Conservation (phyloP, 345 rosid species). For the Lagerstroemia speciosa region DNA sequence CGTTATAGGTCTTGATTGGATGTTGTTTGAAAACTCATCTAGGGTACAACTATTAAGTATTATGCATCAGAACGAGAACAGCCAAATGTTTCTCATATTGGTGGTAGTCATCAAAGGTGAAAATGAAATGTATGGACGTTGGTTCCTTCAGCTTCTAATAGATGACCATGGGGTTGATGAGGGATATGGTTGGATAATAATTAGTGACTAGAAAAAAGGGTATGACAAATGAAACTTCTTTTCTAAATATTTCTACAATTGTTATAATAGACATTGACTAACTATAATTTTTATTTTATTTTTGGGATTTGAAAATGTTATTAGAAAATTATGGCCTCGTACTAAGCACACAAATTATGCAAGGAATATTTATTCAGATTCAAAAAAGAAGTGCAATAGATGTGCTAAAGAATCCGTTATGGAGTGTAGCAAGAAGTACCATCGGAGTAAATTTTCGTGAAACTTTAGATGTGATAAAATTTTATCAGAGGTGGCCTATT, state of each 20-base stretch:
- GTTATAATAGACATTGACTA: neutral
- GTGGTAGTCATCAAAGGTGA: too few relatives aligned
- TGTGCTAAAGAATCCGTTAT: neutral
- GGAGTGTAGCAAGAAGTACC: neutral
- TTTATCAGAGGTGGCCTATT: neutral
- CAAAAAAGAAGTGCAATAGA: neutral
- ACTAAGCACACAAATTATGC: constrained; percentile 1
- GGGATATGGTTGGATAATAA: neutral
- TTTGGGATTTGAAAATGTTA: neutral
- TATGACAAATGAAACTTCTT: neutral
- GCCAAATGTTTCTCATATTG: too few relatives aligned
- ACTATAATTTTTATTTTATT: too few relatives aligned
- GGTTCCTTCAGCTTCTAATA: too few relatives aligned
- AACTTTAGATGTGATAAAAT: neutral
- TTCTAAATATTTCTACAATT: too few relatives aligned
- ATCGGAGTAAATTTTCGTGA: neutral
- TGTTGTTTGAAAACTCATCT: too few relatives aligned
- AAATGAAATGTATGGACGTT: too few relatives aligned
- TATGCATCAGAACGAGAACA: too few relatives aligned
- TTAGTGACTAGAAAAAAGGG: neutral
- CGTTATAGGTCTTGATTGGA: too few relatives aligned
- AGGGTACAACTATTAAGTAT: too few relatives aligned
- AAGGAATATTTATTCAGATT: neutral
- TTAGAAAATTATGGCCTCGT: neutral
- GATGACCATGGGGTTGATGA: too few relatives aligned